Base-by-base conservation (phyloP, 169 alveolate genomes). In the Cryptosporidium sp. region DNA sequence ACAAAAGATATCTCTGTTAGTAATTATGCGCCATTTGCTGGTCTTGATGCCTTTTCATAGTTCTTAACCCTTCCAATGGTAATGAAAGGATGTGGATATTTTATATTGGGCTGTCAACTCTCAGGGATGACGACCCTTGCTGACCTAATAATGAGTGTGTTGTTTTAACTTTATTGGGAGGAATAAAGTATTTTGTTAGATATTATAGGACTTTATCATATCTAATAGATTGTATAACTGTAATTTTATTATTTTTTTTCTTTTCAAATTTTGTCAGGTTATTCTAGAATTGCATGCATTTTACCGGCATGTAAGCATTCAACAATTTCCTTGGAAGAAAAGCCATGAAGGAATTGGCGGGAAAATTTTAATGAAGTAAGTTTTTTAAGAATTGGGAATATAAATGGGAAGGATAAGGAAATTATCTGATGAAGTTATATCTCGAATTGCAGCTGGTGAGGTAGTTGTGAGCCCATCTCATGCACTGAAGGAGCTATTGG, bases 401-500 rank as follows among this genome's bases (percentile, higher is more conserved):
- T 39, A 26, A 71, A 48, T 51, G 61, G 93, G 84, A 0, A 65
- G 93, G 60, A 96, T 97, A 42, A 93, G 94, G 65, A 91, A 91
- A 70, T 94, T 97, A 42, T 91, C 96, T 3, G 95, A 96, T 42
- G 96, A 91, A n/a, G 98, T 97, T 33, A 95, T 96, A 42, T 92
- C 95, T 52, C 95, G 96, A 73, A 98, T 97, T 31, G 99, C 99
- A 9, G 99, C 99, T 4, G 99, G 99, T 0, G 99, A 98, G 91
- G 98, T 98, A 4, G 98, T 98, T 10, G 94, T 95, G 37, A 91
- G 98, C 1, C 99, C 99, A 10, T 94, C 97, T 53, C 96, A 97
- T 45, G 99, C 99, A 35, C 75, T 98, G 56, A 98, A 98, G 95
- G 99, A 98, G 93, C 92, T 98, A 44, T 86, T 98, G 6, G 99